Evolutionary conservation across 768 basidiomycete genomes (phyloP), one percentile per base, ranked within the genome.

Genomic region (Boletellus emodensis): DNA sequence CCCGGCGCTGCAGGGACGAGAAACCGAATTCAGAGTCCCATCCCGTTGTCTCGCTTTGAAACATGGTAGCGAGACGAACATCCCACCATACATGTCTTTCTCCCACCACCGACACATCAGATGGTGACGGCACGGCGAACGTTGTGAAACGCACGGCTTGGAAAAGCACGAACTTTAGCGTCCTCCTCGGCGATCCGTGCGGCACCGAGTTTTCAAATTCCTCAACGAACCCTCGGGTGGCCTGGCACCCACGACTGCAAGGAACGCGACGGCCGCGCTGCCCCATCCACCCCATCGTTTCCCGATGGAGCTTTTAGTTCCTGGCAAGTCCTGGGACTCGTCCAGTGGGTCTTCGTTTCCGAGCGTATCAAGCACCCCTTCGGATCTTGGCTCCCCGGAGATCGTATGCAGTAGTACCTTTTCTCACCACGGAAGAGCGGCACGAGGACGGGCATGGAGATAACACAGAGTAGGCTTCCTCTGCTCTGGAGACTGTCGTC

Each of bases 401-500:
- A 30, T 46, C 39, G 32, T 28, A 46, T 44, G 11, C 20, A 28
- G 38, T 18, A 28, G 11, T 42, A 11, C n/a, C 34, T 48, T 52
- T 46, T 28, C 61, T 46, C 32, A 20, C 42, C 47, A 35, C 30
- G 57, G 33, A 32, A 17, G 35, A 73, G 60, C 49, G 62, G 50
- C 49, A 61, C n/a, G 62, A 64, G n/a, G 44, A 34, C 30, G 10
- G 11, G 12, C 41, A 37, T 9, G 24, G 24, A 37, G 46, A n/a
- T 38, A 72, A 70, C 11, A 74, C 71, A 11, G 74, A 75, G 61
- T 68, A 61, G 51, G 73, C 67, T 35, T 9, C 1, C 43, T 47
- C 41, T 46, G 45, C 22, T 35, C 49, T 17, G 24, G 54, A 38
- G 52, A 49, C 20, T 24, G 14, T 37, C 22, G 18, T 33, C 14